A percentile compares a stretch with the other conserved stretches of the same genome.
Evolutionary conservation across 257 asterid genomes (phyloP).

Genomic region (Fraxinus excelsior): DNA sequence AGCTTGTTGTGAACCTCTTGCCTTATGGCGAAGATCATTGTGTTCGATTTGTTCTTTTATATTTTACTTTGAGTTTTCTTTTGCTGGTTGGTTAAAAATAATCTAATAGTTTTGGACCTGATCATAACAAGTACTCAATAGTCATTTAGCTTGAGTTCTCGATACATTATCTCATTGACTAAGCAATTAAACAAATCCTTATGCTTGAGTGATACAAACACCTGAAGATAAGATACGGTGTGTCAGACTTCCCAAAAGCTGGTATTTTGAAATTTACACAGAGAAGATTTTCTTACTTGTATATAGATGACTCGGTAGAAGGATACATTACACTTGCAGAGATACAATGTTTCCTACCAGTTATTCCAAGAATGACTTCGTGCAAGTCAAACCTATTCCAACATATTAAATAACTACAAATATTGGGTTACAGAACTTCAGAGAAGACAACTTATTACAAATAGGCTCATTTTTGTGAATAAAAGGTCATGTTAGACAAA

Average conservation of each 20-base stretch:
- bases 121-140: background rate
- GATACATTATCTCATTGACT: constrained; percentile 45
- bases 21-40: too few species aligned
- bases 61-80: too few species aligned
- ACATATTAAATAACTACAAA: constrained; percentile 76
- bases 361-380: constrained; percentile 91
- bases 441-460: constrained; percentile 12
- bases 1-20: too few species aligned
- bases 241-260: constrained; percentile 9
- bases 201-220: constrained; percentile 46
- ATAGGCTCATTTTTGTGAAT: background rate
- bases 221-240: constrained; percentile 38
- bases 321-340: constrained; percentile 79
- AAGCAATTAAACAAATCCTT: constrained; percentile 30
- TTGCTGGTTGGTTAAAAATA: too few species aligned
- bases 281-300: constrained; percentile 59
- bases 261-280: background rate
- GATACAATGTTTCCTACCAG: constrained; percentile 94
- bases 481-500: constrained; percentile 4
- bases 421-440: constrained; percentile 14
- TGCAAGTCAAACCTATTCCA: constrained; percentile 79
- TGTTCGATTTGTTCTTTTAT: background rate
- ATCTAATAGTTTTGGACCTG: too few species aligned
- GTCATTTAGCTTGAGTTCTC: constrained; percentile 66
- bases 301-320: constrained; percentile 73